Evolutionary conservation across 352 stramenopile species (phyloP).

Genomic region (Phytopythium ostracodes): DNA sequence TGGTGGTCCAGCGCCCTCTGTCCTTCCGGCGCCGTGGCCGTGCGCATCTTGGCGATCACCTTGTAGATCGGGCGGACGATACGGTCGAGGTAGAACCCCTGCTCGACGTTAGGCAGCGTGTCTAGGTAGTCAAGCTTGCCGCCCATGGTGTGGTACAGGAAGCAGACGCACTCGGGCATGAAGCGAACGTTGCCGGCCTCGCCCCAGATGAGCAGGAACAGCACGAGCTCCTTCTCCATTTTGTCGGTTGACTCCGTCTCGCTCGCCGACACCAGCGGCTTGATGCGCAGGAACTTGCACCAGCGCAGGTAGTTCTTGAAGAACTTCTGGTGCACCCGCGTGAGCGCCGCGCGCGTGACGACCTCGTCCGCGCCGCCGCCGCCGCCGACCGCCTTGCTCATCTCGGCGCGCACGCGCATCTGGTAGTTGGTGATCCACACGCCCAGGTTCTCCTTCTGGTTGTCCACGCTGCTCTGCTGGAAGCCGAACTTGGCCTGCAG

Average conservation of each 20-base stretch:
- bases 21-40: constrained; percentile 29
- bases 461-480: constrained; percentile 63
- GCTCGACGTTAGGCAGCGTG: constrained; percentile 37
- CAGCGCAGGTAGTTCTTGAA: constrained; percentile 92
- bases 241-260: constrained; percentile 31
- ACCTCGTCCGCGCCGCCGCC: constrained; percentile 34
- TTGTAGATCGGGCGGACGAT: constrained; percentile 77
- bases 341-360: constrained; percentile 47
- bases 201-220: constrained; percentile 83
- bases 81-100: constrained; percentile 61
- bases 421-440: constrained; percentile 86
- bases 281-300: constrained; percentile 91
- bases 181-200: constrained; percentile 83
- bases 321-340: constrained; percentile 73
- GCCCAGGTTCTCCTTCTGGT: constrained; percentile 85
- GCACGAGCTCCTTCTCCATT: constrained; percentile 70
- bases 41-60: constrained; percentile 73
- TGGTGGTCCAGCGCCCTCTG: constrained; percentile 66
- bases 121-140: constrained; percentile 57
- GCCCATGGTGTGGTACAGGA: constrained; percentile 80
- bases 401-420: constrained; percentile 51
- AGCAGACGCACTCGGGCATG: constrained; percentile 89
- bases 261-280: constrained; percentile 63
- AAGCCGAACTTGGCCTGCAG: constrained; percentile 83
- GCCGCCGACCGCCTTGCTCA: constrained; percentile 15